Evolutionary conservation across 2,329 filamentous ascomycete species (phyloP), one percentile per base, ranked within the genome.

Genomic region (Colletotrichum sp.): DNA sequence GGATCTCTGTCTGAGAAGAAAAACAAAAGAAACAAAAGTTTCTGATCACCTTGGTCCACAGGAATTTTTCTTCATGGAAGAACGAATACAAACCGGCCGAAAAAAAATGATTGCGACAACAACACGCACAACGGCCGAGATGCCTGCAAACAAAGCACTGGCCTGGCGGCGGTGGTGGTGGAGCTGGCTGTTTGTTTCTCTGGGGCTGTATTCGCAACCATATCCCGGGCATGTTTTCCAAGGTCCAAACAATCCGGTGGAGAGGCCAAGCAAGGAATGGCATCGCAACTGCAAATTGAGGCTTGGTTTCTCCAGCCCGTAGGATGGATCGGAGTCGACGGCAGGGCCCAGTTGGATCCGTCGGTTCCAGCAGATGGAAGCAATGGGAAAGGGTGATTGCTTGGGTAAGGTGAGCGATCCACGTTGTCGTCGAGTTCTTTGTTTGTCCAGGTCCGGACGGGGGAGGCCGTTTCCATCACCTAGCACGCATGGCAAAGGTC

Each of bases 151-250:
- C 57, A 73, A 64, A 59, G 21, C 39, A 44, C 57, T 24, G 57
- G 39, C 16, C 55, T 64, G 44, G 44, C 15, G 10, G n/a, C n/a
- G 70, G 18, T 7, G n/a, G 12, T 18, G 26, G 70, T 60, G 73
- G 73, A 59, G 44, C 39, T 55, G 36, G 21, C 32, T 60, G 52
- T 73, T 75, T 75, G 72, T 71, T 64, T 73, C 24, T 73, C 69
- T 65, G 57, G 39, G 26, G n/a, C 21, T 15, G 7, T 64, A 28
- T 64, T 69, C 26, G n/a, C 30, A 59, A 72, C 73, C 73, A 57
- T 59, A 64, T 68, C 73, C 73, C 49, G 59, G 73, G 8, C 70
- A 30, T 39, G 70, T 49, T 68, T 64, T 65, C 69, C 69, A 64
- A 69, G 59, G 64, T 75, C 64, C 44, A 73, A 76, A 76, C 69